Conservation (phyloP, 148 eudicot species). For the Fagopyrum homotropicum region DNA sequence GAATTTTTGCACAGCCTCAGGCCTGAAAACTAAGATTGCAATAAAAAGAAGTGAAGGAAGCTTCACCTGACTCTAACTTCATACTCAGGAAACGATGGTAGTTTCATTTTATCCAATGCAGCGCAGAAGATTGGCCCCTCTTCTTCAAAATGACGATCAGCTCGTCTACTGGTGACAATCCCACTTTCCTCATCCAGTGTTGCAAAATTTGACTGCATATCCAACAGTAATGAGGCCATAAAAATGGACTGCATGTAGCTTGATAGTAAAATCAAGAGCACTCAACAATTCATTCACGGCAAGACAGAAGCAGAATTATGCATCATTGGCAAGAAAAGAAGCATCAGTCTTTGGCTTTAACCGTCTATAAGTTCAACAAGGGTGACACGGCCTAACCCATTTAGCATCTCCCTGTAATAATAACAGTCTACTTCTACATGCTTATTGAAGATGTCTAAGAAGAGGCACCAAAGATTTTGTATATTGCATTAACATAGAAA, state of each 20-base stretch:
- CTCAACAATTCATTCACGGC: not conserved
- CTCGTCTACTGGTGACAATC: constrained; percentile 82
- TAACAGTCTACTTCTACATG: too few species aligned
- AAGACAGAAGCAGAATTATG: not conserved
- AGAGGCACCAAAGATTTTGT: too few species aligned
- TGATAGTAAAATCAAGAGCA: not conserved
- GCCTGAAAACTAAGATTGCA: not conserved
- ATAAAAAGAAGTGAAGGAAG: constrained; percentile 16
- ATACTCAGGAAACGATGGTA: constrained; percentile 79
- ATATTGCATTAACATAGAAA: too few species aligned
- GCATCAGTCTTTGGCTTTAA: too few species aligned
- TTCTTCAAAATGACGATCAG: constrained; percentile 97
- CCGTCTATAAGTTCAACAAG: too few species aligned
- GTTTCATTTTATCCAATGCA: constrained; percentile 85
- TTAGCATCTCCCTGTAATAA: too few species aligned
- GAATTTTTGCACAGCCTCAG: not conserved
- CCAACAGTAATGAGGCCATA: constrained; percentile 10
- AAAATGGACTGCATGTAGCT: not conserved
- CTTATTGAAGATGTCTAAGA: too few species aligned
- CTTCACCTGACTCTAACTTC: constrained; percentile 90
- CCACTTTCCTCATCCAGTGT: constrained; percentile 86
- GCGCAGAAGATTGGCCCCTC: constrained; percentile 96
- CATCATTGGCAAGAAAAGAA: not conserved
- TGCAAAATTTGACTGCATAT: constrained; percentile 85
- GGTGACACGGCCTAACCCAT: too few species aligned